These are phyloP conservation scores for Ganoderma resinaceum DNA, from an alignment of 1,284 basidiomycete genomes.

Conservation along the genomic window DNA sequence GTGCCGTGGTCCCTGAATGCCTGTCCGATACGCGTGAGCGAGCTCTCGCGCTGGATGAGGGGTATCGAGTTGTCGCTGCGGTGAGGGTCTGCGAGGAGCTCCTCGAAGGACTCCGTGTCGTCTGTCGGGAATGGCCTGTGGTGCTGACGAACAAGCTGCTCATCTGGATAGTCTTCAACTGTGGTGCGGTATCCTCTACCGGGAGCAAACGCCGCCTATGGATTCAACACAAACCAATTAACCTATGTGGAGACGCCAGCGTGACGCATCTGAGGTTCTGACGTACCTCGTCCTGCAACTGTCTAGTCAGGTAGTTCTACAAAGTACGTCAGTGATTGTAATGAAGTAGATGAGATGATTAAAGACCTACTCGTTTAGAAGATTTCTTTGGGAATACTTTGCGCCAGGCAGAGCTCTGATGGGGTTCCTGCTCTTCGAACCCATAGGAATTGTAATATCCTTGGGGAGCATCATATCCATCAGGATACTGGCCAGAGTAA, in stretches of 20 bases:
- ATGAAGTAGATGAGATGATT: background rate
- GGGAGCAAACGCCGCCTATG: slow-evolving; percentile 17
- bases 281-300: slow-evolving; percentile 7
- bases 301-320: slow-evolving; percentile 26
- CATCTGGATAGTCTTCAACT: slow-evolving; percentile 34
- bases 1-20: slow-evolving; percentile 38
- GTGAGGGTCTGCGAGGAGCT: slow-evolving; percentile 27
- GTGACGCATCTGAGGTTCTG: background rate
- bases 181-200: slow-evolving; percentile 27
- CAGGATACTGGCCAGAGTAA: slow-evolving; percentile 30
- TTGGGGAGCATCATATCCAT: slow-evolving; percentile 34
- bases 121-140: slow-evolving; percentile 23
- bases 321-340: background rate
- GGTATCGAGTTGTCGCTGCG: slow-evolving; percentile 35
- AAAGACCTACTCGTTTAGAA: slow-evolving; percentile 32
- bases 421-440: slow-evolving; percentile 34
- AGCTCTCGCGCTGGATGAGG: slow-evolving; percentile 41
- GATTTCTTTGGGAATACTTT: slow-evolving; percentile 34
- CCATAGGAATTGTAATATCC: slow-evolving; percentile 33
- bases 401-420: slow-evolving; percentile 36
- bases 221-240: slow-evolving; percentile 5
- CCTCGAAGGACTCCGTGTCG: slow-evolving; percentile 35
- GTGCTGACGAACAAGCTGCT: slow-evolving; percentile 5
- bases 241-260: slow-evolving; percentile 2
- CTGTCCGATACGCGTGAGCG: slow-evolving; percentile 38